Conservation (phyloP, 139 green algal species). For the Prasinococcaceae sp. region DNA sequence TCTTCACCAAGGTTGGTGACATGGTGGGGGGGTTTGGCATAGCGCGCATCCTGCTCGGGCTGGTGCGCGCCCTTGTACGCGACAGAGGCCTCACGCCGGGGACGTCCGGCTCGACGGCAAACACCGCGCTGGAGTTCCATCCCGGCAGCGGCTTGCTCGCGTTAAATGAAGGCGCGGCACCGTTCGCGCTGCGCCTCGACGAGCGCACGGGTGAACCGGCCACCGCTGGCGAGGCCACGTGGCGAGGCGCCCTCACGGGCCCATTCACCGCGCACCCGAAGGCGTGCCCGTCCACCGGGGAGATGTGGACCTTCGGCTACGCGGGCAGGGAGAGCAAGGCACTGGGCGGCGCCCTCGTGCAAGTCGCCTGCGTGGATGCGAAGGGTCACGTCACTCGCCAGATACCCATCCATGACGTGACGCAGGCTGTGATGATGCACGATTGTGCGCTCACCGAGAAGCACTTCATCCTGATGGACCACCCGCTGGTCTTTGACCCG, state of each 20-base stretch:
- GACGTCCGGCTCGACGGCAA: constrained; percentile 1
- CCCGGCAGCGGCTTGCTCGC: constrained; percentile 11
- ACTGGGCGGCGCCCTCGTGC: constrained; percentile 11
- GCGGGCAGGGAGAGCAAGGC: not conserved
- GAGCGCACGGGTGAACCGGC: constrained; percentile 6
- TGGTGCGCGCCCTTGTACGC: not conserved
- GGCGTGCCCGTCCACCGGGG: constrained; percentile 11
- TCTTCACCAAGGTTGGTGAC: constrained; percentile 17
- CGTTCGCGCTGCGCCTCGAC: not conserved
- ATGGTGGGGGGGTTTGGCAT: constrained; percentile 1
- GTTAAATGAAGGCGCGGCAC: constrained; percentile 13
- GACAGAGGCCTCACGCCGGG: not conserved
- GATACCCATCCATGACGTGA: constrained; percentile 10
- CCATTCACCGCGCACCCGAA: constrained; percentile 28
- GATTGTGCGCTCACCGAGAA: constrained; percentile 28
- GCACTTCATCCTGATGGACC: constrained; percentile 23
- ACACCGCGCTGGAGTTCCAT: constrained; percentile 25
- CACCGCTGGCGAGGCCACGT: constrained; percentile 4
- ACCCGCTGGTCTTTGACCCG: constrained; percentile 19
- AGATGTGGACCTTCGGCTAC: constrained; percentile 25
- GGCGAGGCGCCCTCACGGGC: constrained; percentile 8
- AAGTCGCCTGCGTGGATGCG: constrained; percentile 6
- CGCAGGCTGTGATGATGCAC: constrained; percentile 25
- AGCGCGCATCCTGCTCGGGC: not conserved
- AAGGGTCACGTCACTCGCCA: constrained; percentile 1